Evolutionary conservation across 371 early-diverging fungal species (phyloP).

Genomic region (Mucor irregularis): DNA sequence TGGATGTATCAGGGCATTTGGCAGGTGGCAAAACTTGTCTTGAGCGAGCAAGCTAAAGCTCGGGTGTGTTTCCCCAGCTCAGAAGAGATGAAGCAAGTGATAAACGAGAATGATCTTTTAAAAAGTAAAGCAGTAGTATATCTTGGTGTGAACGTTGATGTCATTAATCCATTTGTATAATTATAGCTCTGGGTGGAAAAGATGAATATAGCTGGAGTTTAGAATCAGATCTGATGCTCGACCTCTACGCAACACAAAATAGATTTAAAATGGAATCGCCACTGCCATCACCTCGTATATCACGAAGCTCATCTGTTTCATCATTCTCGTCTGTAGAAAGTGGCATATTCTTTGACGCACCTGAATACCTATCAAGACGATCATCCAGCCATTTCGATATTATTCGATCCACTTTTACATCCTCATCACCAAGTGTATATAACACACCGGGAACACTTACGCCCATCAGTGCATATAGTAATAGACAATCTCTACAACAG

Average conservation of each 20-base stretch:
- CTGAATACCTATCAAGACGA: slow-evolving; percentile 10
- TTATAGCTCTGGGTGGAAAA: slow-evolving; percentile 41
- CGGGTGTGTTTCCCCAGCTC: slow-evolving; percentile 37
- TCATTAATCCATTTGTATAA: neutral
- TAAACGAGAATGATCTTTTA: slow-evolving; percentile 32
- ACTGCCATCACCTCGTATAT: neutral
- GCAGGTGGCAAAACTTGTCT: slow-evolving; percentile 47
- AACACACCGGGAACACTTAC: slow-evolving; percentile 32
- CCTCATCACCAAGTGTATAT: slow-evolving; percentile 24
- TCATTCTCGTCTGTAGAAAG: slow-evolving; percentile 7
- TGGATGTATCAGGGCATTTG: slow-evolving; percentile 59
- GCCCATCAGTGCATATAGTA: slow-evolving; percentile 14
- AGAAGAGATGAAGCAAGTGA: slow-evolving; percentile 33
- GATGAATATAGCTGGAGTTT: slow-evolving; percentile 42
- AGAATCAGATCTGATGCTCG: slow-evolving; percentile 34
- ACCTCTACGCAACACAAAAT: slow-evolving; percentile 34
- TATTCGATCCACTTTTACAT: slow-evolving; percentile 7
- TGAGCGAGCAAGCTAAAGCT: slow-evolving; percentile 48
- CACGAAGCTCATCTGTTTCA: slow-evolving; percentile 25
- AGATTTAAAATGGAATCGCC: slow-evolving; percentile 1
- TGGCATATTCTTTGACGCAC: slow-evolving; percentile 40
- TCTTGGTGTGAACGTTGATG: neutral
- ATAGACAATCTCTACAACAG: neutral
- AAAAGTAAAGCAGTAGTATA: slow-evolving; percentile 23
- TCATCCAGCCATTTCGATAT: neutral